Conservation (phyloP, 164 flowering plant species). For the Macadamia integrifolia region DNA sequence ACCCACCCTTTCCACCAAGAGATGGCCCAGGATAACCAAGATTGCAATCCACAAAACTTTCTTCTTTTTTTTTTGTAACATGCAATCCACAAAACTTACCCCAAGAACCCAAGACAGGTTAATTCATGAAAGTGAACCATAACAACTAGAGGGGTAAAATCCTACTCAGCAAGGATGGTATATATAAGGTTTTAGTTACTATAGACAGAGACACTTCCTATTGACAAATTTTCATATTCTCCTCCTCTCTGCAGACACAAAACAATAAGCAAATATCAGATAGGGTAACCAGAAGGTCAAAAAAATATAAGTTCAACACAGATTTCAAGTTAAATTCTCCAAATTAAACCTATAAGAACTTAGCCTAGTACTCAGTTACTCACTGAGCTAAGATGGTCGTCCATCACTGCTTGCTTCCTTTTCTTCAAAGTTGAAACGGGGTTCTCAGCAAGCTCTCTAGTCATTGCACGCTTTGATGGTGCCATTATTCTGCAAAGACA, state of each 20-base stretch:
- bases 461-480: conserved; percentile 70
- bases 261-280: background rate
- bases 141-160: background rate
- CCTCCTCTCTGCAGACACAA: conserved; percentile 41
- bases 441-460: conserved; percentile 54
- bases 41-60: no score
- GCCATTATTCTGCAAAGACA: conserved; percentile 39
- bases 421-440: conserved; percentile 52
- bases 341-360: background rate
- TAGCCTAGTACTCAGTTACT: conserved; percentile 4
- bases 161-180: background rate
- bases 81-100: no score
- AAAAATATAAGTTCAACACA: no score
- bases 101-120: background rate
- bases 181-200: background rate
- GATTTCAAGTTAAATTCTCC: background rate
- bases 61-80: no score
- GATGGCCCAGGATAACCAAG: no score
- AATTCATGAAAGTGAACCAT: background rate
- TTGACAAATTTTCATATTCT: conserved; percentile 28
- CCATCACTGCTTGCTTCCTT: conserved; percentile 72
- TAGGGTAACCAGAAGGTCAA: no score
- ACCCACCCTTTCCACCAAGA: no score
- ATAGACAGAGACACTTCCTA: no score
- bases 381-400: conserved; percentile 65